These are phyloP conservation scores for Penicillium lividum DNA, from an alignment of 495 filamentous ascomycete species.

Conservation along the genomic window DNA sequence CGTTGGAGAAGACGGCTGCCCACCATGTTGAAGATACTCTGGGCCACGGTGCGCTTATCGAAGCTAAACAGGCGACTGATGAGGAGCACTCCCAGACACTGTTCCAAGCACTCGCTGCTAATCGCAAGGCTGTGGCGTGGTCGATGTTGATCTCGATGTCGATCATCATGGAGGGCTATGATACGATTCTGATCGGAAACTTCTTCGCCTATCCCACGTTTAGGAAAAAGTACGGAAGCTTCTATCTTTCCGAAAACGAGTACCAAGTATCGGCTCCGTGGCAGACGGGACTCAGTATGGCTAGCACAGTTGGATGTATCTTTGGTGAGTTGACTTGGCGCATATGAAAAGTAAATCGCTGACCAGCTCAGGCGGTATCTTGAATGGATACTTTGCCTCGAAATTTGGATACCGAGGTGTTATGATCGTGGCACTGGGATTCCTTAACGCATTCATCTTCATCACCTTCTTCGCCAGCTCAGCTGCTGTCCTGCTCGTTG, in stretches of 20 bases:
- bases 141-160: conserved; percentile 45
- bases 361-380: conserved; percentile 26
- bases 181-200: conserved; percentile 46
- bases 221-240: conserved; percentile 36
- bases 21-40: conserved; percentile 31
- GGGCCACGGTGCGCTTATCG: conserved; percentile 26
- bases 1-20: conserved; percentile 28
- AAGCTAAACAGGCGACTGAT: conserved; percentile 36
- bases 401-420: conserved; percentile 47
- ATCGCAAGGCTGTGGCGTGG: conserved; percentile 48
- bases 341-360: not conserved
- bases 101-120: conserved; percentile 37
- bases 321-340: conserved; percentile 24
- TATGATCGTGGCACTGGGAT: conserved; percentile 41
- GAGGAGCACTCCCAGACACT: conserved; percentile 36
- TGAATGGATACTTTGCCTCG: conserved; percentile 49
- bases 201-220: conserved; percentile 43
- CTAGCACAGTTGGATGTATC: conserved; percentile 35
- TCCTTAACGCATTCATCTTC: conserved; percentile 53
- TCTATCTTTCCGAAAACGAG: conserved; percentile 11
- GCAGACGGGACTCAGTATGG: conserved; percentile 39
- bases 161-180: conserved; percentile 57
- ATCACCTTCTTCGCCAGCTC: conserved; percentile 53
- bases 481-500: conserved; percentile 37
- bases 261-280: conserved; percentile 38